phyloP scores from a whole-genome alignment of 2,329 filamentous ascomycete species.

The Fonsecaea multimorphosa region DNA sequence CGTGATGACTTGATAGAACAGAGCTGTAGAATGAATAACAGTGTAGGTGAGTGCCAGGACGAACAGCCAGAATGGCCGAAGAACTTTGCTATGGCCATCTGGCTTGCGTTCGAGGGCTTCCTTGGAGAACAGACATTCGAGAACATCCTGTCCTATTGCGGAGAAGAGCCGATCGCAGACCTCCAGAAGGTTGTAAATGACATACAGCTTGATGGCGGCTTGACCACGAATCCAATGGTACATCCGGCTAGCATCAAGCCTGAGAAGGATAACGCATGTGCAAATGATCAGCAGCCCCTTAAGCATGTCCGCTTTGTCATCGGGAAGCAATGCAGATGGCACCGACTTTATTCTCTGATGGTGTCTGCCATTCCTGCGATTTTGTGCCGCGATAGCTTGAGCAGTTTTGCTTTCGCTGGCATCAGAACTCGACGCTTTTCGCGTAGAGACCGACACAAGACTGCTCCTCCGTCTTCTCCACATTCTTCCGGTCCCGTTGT shows the following conservation, averaged over 20 bases:
- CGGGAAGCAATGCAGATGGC: slow-evolving; percentile 81
- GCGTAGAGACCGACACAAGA: slow-evolving; percentile 47
- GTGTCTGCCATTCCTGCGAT: slow-evolving; percentile 32
- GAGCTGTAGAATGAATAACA: slow-evolving; percentile 79
- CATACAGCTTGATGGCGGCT: slow-evolving; percentile 96
- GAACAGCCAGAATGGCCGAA: slow-evolving; percentile 91
- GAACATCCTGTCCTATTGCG: slow-evolving; percentile 90
- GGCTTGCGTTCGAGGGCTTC: slow-evolving; percentile 88
- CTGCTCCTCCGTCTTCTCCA: slow-evolving; percentile 61
- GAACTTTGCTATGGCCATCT: slow-evolving; percentile 87
- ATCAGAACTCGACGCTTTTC: slow-evolving; percentile 20
- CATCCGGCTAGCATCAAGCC: slow-evolving; percentile 93
- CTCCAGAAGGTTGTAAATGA: slow-evolving; percentile 97
- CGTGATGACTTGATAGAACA: slow-evolving; percentile 98
- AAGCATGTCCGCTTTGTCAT: slow-evolving; percentile 93
- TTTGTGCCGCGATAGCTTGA: slow-evolving; percentile 10
- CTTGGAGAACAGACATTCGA: slow-evolving; percentile 92
- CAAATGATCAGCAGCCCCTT: slow-evolving; percentile 87
- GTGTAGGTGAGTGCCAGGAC: slow-evolving; percentile 85
- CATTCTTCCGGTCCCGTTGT: slow-evolving; percentile 77
- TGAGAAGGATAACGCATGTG: slow-evolving; percentile 84
- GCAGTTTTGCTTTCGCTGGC: slow-evolving; percentile 51
- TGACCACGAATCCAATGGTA: slow-evolving; percentile 97
- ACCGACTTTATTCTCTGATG: slow-evolving; percentile 81
- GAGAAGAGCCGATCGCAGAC: slow-evolving; percentile 85